phyloP scores from a whole-genome alignment of 164 flowering plant species.

The grape (Vitis vinifera) region DNA sequence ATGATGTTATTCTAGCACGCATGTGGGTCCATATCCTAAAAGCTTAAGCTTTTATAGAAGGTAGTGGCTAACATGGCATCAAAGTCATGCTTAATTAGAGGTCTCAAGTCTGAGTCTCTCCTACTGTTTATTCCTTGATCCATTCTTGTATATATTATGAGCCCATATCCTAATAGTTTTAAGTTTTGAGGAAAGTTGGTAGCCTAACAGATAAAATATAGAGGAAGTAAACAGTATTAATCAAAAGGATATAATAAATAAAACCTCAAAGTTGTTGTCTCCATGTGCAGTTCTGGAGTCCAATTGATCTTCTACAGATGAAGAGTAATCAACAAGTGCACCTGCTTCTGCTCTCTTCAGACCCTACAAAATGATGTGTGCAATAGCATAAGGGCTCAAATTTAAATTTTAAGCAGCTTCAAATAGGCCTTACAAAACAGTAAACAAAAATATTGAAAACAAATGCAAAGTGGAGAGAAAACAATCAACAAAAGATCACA shows the following conservation, averaged over 20 bases:
- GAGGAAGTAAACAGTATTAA: background rate
- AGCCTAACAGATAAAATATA: no score
- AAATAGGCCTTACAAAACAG: background rate
- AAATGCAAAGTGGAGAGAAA: background rate
- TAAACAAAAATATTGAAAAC: background rate
- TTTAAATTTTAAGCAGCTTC: background rate
- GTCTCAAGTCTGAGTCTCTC: no score
- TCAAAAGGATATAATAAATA: background rate
- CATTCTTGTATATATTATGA: no score
- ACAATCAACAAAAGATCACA: background rate
- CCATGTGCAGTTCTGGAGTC: slow-evolving; percentile 6
- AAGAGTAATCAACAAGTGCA: slow-evolving; percentile 5
- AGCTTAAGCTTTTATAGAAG: no score
- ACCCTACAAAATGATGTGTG: slow-evolving; percentile 16
- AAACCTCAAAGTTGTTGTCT: slow-evolving; percentile 43
- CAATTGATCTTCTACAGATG: slow-evolving; percentile 14
- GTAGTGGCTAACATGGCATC: no score
- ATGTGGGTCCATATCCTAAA: no score
- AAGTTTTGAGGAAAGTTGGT: no score
- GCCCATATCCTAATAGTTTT: no score
- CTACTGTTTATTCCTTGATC: no score
- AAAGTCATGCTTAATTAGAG: no score
- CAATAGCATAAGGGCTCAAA: background rate
- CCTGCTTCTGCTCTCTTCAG: slow-evolving; percentile 18
- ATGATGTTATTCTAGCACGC: no score